Conservation (phyloP, 1,139 yeast genomes). For the Nakaseomyces kungkrabaensis region DNA sequence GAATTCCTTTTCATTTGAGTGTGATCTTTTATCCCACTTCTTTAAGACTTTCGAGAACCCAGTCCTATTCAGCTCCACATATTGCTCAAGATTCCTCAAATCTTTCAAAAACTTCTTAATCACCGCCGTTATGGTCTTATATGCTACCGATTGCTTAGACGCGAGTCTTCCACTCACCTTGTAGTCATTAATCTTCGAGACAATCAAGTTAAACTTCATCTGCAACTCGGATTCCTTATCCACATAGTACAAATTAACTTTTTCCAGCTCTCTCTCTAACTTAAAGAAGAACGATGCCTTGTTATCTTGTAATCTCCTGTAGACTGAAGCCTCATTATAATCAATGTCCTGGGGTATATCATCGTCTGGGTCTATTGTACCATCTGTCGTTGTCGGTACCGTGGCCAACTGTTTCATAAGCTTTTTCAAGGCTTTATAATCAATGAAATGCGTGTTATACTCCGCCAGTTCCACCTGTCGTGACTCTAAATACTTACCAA, state of each 20-base stretch:
- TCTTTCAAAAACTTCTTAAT: conserved; percentile 86
- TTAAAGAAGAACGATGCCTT: conserved; percentile 90
- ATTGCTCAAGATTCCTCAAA: conserved; percentile 77
- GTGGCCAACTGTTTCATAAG: conserved; percentile 54
- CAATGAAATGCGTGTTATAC: conserved; percentile 85
- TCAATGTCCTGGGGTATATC: conserved; percentile 19
- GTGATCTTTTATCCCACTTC: conserved; percentile 96
- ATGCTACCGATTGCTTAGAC: conserved; percentile 46
- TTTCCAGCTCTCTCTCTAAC: conserved; percentile 87
- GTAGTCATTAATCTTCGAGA: conserved; percentile 61
- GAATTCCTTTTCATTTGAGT: conserved; percentile 86
- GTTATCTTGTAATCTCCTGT: conserved; percentile 70
- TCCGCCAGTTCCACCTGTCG: conserved; percentile 92
- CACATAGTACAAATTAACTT: conserved; percentile 79
- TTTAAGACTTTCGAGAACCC: conserved; percentile 92
- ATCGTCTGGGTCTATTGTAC: conserved; percentile 6
- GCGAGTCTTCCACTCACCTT: conserved; percentile 37
- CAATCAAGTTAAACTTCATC: conserved; percentile 63
- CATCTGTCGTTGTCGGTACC: conserved; percentile 3
- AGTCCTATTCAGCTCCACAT: conserved; percentile 86
- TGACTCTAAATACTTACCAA: conserved; percentile 89
- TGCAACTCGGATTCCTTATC: conserved; percentile 84
- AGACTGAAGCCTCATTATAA: conserved; percentile 27
- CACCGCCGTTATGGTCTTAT: conserved; percentile 68
- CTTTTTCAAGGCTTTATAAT: conserved; percentile 78